These are phyloP conservation scores for Cutaneotrichosporon cutaneum DNA, from an alignment of 1,284 basidiomycete genomes.

Conservation along the genomic window DNA sequence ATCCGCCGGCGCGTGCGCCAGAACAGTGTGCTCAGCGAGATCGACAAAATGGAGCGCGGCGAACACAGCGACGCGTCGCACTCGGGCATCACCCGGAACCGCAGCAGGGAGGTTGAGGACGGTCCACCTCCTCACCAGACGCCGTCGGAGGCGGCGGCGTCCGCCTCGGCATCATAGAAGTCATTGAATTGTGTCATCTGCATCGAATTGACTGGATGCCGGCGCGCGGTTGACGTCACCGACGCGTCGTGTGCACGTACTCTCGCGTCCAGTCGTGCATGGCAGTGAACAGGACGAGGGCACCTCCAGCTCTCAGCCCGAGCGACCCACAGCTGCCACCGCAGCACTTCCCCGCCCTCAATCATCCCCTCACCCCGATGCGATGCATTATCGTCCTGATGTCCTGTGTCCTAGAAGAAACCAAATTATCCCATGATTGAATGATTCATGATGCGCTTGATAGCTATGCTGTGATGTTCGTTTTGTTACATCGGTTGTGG, in stretches of 20 bases:
- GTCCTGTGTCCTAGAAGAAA: too few species aligned
- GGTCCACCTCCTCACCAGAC: neutral
- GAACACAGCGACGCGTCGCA: conserved; percentile 9
- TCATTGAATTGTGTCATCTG: neutral
- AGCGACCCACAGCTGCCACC: too few species aligned
- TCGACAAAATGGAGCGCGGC: conserved; percentile 40
- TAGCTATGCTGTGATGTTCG: neutral
- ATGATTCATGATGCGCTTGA: neutral
- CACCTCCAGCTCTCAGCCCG: too few species aligned
- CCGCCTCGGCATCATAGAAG: neutral
- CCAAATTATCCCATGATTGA: neutral
- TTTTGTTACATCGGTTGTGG: conserved; percentile 14
- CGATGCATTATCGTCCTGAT: neutral
- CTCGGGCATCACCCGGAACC: neutral
- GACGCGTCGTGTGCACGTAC: neutral
- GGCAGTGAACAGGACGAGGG: too few species aligned
- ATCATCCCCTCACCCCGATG: neutral
- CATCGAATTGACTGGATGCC: neutral
- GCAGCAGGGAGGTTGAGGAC: neutral
- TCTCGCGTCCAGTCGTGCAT: too few species aligned
- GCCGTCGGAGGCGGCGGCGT: neutral
- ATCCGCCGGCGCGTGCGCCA: conserved; percentile 47
- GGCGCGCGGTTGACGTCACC: neutral
- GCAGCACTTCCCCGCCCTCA: neutral
- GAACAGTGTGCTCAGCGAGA: conserved; percentile 39